Evolutionary conservation across 2,329 filamentous ascomycete species (phyloP).

Genomic region (Hymenoscyphus occultus): DNA sequence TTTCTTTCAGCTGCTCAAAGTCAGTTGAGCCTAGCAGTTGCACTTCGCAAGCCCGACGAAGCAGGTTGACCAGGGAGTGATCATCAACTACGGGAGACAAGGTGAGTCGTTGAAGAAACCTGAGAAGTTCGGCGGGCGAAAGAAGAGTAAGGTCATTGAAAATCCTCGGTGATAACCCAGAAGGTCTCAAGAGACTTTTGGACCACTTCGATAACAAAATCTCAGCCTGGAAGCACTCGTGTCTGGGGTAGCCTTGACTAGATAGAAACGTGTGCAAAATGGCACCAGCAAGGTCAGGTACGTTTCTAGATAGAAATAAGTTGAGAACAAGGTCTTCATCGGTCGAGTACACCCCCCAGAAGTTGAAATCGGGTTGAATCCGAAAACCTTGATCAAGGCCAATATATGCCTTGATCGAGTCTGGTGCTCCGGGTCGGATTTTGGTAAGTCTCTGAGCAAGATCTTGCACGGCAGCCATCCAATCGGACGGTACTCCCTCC

Average conservation of each 20-base stretch:
- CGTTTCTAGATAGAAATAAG: conserved; percentile 19
- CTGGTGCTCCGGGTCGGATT: conserved; percentile 32
- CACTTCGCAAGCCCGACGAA: conserved; percentile 18
- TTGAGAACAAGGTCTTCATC: conserved; percentile 18
- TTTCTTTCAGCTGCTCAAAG: conserved; percentile 38
- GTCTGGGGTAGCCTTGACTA: conserved; percentile 37
- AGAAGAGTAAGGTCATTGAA: conserved; percentile 42
- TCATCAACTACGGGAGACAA: conserved; percentile 14
- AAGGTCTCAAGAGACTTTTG: conserved; percentile 28
- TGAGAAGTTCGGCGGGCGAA: conserved; percentile 35
- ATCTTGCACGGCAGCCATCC: conserved; percentile 23
- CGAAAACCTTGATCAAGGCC: conserved; percentile 40
- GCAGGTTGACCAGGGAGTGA: conserved; percentile 15
- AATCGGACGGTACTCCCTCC: conserved; percentile 25
- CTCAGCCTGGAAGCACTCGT: conserved; percentile 39
- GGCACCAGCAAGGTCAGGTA: conserved; percentile 34
- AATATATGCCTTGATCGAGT: conserved; percentile 32
- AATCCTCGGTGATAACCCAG: conserved; percentile 37
- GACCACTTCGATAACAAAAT: conserved; percentile 39
- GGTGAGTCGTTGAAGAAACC: conserved; percentile 21
- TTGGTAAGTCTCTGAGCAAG: conserved; percentile 21
- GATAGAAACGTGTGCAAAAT: conserved; percentile 41
- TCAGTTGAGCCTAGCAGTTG: conserved; percentile 23
- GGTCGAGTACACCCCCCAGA: conserved; percentile 37
- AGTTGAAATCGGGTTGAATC: conserved; percentile 35